Conservation (phyloP, 2,329 filamentous ascomycete species). For the Phaeosphaeriaceae sp. region DNA sequence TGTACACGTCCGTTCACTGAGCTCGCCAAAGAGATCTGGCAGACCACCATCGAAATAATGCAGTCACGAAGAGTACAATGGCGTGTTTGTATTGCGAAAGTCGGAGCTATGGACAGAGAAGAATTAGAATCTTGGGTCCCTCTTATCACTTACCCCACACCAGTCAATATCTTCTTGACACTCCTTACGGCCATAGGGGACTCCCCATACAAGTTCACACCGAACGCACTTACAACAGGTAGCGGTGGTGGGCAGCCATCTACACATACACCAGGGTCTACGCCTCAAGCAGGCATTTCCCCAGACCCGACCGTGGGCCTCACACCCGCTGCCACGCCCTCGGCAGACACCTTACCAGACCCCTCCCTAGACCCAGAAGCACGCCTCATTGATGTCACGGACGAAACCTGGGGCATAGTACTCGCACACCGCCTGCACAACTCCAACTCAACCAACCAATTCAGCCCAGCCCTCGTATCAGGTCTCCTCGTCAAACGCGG, state of each 20-base stretch:
- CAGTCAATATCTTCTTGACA: constrained; percentile 52
- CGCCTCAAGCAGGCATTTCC: constrained; percentile 42
- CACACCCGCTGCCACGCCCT: constrained; percentile 72
- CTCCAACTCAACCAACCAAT: constrained; percentile 42
- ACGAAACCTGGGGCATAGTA: constrained; percentile 78
- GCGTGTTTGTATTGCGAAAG: constrained; percentile 77
- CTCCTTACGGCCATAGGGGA: constrained; percentile 70
- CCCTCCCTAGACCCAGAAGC: constrained; percentile 64
- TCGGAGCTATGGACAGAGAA: constrained; percentile 69
- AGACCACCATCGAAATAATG: constrained; percentile 75
- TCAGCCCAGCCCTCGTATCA: constrained; percentile 48
- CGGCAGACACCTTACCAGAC: constrained; percentile 55
- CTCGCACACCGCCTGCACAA: constrained; percentile 64
- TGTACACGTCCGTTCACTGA: constrained; percentile 66
- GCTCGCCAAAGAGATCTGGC: constrained; percentile 78
- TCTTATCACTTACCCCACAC: constrained; percentile 44
- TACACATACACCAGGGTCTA: constrained; percentile 37
- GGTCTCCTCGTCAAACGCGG: constrained; percentile 54
- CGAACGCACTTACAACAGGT: constrained; percentile 45
- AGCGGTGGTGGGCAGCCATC: constrained; percentile 20
- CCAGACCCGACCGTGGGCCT: constrained; percentile 47
- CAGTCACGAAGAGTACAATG: constrained; percentile 74
- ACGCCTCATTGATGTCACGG: constrained; percentile 72
- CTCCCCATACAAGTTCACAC: constrained; percentile 68
- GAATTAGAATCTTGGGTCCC: constrained; percentile 61